A percentile compares a stretch with the other conserved stretches of the same genome.
These are phyloP conservation scores for Cyclocybe cylindracea DNA, from an alignment of 768 basidiomycete genomes.

Conservation along the genomic window DNA sequence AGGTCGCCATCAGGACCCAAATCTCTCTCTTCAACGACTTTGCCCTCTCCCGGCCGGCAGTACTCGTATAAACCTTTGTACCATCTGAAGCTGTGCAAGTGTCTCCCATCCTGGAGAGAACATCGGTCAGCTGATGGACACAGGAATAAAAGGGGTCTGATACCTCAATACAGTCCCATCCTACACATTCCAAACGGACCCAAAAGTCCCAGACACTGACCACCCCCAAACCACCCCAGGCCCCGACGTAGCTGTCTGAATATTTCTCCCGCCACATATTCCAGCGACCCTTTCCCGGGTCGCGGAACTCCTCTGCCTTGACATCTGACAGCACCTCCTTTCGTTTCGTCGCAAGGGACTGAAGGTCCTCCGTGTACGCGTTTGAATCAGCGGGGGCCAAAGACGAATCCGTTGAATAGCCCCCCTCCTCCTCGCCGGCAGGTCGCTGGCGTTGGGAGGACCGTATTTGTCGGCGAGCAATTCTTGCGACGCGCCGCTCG, in stretches of 20 bases:
- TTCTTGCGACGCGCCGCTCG: conserved; percentile 62
- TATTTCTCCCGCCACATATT: conserved; percentile 74
- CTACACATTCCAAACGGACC: conserved; percentile 82
- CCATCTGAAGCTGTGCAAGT: conserved; percentile 84
- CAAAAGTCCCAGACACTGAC: conserved; percentile 95
- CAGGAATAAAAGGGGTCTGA: conserved; percentile 18
- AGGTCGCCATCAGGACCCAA: conserved; percentile 86
- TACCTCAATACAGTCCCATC: conserved; percentile 88
- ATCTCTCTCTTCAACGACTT: conserved; percentile 50
- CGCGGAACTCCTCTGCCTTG: conserved; percentile 77
- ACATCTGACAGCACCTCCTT: conserved; percentile 78
- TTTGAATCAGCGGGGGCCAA: conserved; percentile 64
- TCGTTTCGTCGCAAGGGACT: conserved; percentile 50
- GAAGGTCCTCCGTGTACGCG: conserved; percentile 68
- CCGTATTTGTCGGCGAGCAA: conserved; percentile 54
- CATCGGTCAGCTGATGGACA: background rate
- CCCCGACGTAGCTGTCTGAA: conserved; percentile 80
- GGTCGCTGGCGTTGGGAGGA: no score
- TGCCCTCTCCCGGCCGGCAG: conserved; percentile 51
- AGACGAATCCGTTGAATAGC: conserved; percentile 85
- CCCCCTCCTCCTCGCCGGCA: conserved; percentile 58
- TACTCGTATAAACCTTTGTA: conserved; percentile 79
- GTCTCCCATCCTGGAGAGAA: conserved; percentile 43
- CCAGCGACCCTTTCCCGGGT: conserved; percentile 71
- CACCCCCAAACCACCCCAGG: conserved; percentile 89